A percentile compares a stretch with the other conserved stretches of the same genome.
These are phyloP conservation scores for Inga leiocalycina DNA, from an alignment of 306 rosid genomes.

Conservation along the genomic window DNA sequence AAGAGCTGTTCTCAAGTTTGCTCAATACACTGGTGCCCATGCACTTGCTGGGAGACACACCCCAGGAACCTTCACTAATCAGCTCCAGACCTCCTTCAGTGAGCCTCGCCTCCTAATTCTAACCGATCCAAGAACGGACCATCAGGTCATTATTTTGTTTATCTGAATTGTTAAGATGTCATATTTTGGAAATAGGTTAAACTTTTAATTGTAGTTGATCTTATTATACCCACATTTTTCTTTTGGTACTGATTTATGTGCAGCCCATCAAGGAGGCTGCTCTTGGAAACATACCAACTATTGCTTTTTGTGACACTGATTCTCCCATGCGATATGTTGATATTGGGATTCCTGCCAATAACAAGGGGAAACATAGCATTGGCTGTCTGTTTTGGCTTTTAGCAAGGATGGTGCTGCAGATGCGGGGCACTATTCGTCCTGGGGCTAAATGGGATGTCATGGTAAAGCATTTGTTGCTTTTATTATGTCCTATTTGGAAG, in stretches of 20 bases:
- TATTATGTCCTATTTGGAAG: not conserved
- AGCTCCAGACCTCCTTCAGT: slow-evolving; percentile 72
- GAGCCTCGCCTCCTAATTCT: slow-evolving; percentile 90
- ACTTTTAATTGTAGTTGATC: not conserved
- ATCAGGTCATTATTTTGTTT: slow-evolving; percentile 56
- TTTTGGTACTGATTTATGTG: slow-evolving; percentile 21
- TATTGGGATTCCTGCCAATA: slow-evolving; percentile 84
- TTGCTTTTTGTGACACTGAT: slow-evolving; percentile 89
- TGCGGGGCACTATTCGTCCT: slow-evolving; percentile 74
- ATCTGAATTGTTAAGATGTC: not conserved
- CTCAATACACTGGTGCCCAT: slow-evolving; percentile 74
- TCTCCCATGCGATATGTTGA: slow-evolving; percentile 85
- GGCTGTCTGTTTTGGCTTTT: slow-evolving; percentile 88
- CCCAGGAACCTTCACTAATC: slow-evolving; percentile 84
- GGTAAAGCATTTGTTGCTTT: slow-evolving; percentile 45
- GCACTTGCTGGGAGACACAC: slow-evolving; percentile 82
- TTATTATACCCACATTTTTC: not conserved
- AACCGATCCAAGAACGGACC: slow-evolving; percentile 83
- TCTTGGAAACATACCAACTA: slow-evolving; percentile 82
- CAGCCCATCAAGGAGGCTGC: slow-evolving; percentile 92
- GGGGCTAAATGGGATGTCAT: slow-evolving; percentile 83
- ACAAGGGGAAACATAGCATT: slow-evolving; percentile 87
- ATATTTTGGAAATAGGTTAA: not conserved
- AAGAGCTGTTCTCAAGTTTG: slow-evolving; percentile 77
- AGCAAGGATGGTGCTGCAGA: slow-evolving; percentile 84